phyloP scores from a whole-genome alignment of 192 early-diverging fungal species.

The Paraglomus brasilianum region DNA sequence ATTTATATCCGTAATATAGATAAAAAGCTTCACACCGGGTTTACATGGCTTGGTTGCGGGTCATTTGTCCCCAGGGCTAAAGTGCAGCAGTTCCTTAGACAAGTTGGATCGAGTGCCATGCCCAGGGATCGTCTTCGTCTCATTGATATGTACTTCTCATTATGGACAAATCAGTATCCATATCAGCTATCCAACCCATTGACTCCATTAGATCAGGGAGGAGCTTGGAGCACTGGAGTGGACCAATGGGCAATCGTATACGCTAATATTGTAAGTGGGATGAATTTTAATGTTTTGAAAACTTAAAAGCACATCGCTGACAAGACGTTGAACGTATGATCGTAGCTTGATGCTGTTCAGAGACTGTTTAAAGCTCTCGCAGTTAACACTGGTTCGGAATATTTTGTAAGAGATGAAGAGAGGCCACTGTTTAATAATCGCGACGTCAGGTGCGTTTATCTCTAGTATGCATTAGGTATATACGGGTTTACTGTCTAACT shows the following conservation, averaged over 20 bases:
- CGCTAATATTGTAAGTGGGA: slow-evolving; percentile 41
- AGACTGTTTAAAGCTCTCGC: slow-evolving; percentile 44
- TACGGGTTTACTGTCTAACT: not conserved
- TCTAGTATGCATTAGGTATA: too few relatives aligned
- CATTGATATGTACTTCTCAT: slow-evolving; percentile 56
- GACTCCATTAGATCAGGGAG: slow-evolving; percentile 42
- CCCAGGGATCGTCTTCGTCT: slow-evolving; percentile 45
- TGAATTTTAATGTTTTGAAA: slow-evolving; percentile 4
- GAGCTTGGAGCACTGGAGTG: slow-evolving; percentile 43
- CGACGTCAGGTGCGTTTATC: slow-evolving; percentile 38
- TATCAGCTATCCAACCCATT: slow-evolving; percentile 52
- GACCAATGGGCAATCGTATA: slow-evolving; percentile 52
- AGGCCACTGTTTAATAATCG: slow-evolving; percentile 43
- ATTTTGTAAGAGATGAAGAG: slow-evolving; percentile 46
- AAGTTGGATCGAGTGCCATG: slow-evolving; percentile 48
- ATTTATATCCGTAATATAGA: slow-evolving; percentile 23
- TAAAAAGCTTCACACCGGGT: slow-evolving; percentile 54
- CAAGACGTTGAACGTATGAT: not conserved
- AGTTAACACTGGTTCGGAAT: slow-evolving; percentile 46
- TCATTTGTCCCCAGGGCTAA: slow-evolving; percentile 49
- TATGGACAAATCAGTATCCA: slow-evolving; percentile 63
- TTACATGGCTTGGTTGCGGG: slow-evolving; percentile 53
- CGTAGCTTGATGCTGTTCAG: slow-evolving; percentile 51
- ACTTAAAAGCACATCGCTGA: not conserved
- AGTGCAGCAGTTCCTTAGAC: slow-evolving; percentile 50